Percentiles rank a stretch among this genome's conserved stretches.
Evolutionary conservation across 2,329 filamentous ascomycete species (phyloP).

Genomic region (Ophiostoma australiae): DNA sequence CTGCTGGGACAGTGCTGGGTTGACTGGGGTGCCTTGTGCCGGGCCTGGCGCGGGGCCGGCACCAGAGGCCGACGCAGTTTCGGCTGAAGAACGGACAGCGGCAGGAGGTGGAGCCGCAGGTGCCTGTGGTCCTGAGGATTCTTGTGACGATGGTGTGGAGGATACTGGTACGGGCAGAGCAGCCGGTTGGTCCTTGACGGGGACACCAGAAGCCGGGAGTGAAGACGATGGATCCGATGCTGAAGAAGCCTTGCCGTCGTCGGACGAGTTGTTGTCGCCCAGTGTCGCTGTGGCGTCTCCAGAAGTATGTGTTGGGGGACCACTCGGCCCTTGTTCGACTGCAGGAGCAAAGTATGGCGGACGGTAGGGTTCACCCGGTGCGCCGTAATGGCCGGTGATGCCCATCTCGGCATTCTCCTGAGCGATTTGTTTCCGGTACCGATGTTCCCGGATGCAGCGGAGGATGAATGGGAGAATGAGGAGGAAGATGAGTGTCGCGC

Average conservation of each 20-base stretch:
- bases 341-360: conserved; percentile 11
- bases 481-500: conserved; percentile 32
- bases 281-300: conserved; percentile 10
- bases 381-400: conserved; percentile 26
- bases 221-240: not conserved
- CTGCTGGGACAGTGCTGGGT: not conserved
- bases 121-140: not conserved
- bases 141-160: not conserved
- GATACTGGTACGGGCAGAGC: not conserved
- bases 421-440: conserved; percentile 25
- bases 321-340: not conserved
- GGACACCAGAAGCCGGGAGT: not conserved
- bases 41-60: not conserved
- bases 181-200: not conserved
- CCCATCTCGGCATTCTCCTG: conserved; percentile 33
- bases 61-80: not conserved
- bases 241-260: conserved; percentile 16
- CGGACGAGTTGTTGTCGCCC: conserved; percentile 24
- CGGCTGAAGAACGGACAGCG: not conserved
- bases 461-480: conserved; percentile 35
- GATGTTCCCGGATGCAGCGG: conserved; percentile 31
- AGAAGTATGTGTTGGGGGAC: not conserved
- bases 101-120: not conserved
- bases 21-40: not conserved
- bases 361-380: conserved; percentile 23